Evolutionary conservation across 441 rosid genomes (phyloP).

Genomic region (Arabidopsis lyrata): DNA sequence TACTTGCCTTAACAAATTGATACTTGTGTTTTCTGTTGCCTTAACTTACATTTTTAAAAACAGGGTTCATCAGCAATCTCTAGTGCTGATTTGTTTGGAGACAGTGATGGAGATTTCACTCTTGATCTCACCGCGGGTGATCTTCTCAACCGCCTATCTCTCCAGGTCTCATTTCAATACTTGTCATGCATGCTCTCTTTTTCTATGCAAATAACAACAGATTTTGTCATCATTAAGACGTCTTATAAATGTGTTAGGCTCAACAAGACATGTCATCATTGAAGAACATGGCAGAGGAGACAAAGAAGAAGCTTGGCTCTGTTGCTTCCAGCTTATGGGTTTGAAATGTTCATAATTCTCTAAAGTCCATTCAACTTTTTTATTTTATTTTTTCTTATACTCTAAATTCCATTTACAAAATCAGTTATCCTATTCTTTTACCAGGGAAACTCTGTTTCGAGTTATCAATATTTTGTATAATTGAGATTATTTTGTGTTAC

Average conservation of each 20-base stretch:
- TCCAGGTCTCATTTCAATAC: constrained; percentile 62
- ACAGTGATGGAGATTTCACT: constrained; percentile 52
- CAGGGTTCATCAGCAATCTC: constrained; percentile 95
- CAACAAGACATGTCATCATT: constrained; percentile 93
- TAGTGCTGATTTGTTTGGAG: constrained; percentile 92
- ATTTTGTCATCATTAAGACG: neutral
- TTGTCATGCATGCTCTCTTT: neutral
- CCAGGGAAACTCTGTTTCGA: constrained; percentile 22
- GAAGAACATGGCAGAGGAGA: constrained; percentile 97
- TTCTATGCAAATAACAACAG: neutral
- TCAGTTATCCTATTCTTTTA: constrained; percentile 30
- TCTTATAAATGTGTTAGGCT: constrained; percentile 57
- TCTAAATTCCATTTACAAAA: constrained; percentile 11
- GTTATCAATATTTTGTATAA: constrained; percentile 20
- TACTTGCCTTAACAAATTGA: neutral
- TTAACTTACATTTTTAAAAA: neutral
- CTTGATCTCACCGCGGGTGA: constrained; percentile 85
- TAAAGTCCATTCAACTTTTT: neutral
- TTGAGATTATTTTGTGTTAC: constrained; percentile 19
- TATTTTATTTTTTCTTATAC: neutral
- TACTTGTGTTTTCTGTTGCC: no score
- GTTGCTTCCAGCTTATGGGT: constrained; percentile 70
- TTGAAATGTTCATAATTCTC: neutral
- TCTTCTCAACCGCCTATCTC: constrained; percentile 82
- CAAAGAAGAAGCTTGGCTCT: constrained; percentile 89